Percentiles rank a stretch among this genome's conserved stretches.
Conservation (phyloP, 2,329 filamentous ascomycete species). For the Botrytis cinerea region DNA sequence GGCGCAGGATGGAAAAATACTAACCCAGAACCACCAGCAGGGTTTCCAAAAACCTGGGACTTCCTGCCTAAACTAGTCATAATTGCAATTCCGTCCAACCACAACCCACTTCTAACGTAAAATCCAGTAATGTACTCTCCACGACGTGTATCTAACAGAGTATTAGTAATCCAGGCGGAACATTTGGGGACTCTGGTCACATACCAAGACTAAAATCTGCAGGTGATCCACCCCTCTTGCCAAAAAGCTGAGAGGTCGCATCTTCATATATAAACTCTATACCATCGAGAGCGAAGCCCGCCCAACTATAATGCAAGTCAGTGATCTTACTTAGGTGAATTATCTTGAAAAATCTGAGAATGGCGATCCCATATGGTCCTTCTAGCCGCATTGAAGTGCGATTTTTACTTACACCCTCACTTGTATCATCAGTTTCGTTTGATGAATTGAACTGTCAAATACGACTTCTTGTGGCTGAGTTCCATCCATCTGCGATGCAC, state of each 20-base stretch:
- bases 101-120: conserved; percentile 73
- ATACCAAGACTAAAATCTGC: conserved; percentile 76
- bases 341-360: neutral
- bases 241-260: conserved; percentile 79
- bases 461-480: conserved; percentile 72
- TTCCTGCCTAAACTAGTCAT: conserved; percentile 85
- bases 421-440: conserved; percentile 72
- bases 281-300: conserved; percentile 73
- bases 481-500: conserved; percentile 69
- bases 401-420: conserved; percentile 69
- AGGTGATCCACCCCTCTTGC: conserved; percentile 71
- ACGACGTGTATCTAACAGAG: conserved; percentile 67
- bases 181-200: conserved; percentile 39
- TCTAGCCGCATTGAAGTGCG: neutral
- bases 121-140: conserved; percentile 91
- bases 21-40: conserved; percentile 77
- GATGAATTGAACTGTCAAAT: conserved; percentile 66
- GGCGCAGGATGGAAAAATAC: conserved; percentile 44
- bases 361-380: neutral
- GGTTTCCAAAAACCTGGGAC: conserved; percentile 82
- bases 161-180: conserved; percentile 9
- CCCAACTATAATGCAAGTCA: conserved; percentile 18
- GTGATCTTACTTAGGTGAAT: neutral
- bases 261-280: conserved; percentile 95
- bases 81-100: conserved; percentile 88